phyloP scores from a whole-genome alignment of 257 asterid genomes.

The Solanum tarijense region DNA sequence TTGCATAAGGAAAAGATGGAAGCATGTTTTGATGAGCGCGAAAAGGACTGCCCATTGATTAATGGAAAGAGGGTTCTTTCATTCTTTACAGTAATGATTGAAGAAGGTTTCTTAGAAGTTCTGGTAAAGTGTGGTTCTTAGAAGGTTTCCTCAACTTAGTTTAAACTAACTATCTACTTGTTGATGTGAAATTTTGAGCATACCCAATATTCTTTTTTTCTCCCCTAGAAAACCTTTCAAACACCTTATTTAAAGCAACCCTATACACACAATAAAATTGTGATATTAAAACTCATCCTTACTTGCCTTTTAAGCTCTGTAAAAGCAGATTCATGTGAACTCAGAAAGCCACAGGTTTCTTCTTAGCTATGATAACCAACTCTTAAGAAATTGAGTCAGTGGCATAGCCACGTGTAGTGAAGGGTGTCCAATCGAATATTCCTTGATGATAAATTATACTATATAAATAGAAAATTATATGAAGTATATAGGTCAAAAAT shows the following conservation, averaged over 20 bases:
- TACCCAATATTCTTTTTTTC: not conserved
- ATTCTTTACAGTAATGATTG: slow-evolving; percentile 18
- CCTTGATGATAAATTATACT: not conserved
- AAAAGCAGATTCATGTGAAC: not conserved
- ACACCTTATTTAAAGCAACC: not conserved
- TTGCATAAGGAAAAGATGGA: not conserved
- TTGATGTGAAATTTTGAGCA: not conserved
- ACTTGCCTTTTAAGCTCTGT: not conserved
- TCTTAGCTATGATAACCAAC: not conserved
- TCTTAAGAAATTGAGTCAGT: not conserved
- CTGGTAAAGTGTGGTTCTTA: not conserved
- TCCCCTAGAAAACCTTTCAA: not conserved
- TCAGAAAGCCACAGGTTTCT: not conserved
- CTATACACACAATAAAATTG: not conserved
- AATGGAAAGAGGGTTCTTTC: not conserved
- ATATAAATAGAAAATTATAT: no score
- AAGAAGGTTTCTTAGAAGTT: not conserved
- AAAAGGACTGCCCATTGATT: not conserved
- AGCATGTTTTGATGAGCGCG: not conserved
- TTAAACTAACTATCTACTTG: not conserved
- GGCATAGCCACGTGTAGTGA: not conserved
- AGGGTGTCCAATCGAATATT: not conserved
- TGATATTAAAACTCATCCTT: not conserved
- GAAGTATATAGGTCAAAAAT: not conserved
- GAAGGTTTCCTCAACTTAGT: not conserved